Base-by-base conservation (phyloP, 176 grass and related monocot species). In the Rhynchospora tenuis region DNA sequence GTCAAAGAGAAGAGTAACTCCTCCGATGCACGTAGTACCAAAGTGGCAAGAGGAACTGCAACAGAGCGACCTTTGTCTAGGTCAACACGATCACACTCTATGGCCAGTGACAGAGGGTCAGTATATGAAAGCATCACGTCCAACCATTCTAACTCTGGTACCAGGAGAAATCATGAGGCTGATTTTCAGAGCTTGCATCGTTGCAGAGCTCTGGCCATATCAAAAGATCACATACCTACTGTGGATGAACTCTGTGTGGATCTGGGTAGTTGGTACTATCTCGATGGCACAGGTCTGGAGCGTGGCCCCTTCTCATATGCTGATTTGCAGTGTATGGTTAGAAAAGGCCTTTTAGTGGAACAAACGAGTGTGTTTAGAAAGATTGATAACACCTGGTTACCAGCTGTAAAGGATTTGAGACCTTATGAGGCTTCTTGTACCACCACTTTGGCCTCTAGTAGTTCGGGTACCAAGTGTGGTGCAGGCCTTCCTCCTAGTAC, bases 331-430 rank as follows among this genome's bases (percentile, higher is more conserved):
- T 88, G 82, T 64, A 91, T 99, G 86, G 91, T 90, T 60, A 89
- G 78, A 82, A 93, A 84, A 81, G 93, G 93, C 57, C 68, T 63
- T 88, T 91, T 99, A 31, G 61, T 93, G 64, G 96, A 95, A 76
- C 75, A 84, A 61, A 95, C 86, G 73, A 99, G 96, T 47, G 91
- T 95, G 26, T 99, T 99, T 44, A 86, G 96, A 66, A 99, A 99
- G 89, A 86, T 85, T 52, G 96, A 99, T 89, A 95, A 95, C 67
- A 93, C 84, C 82, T 99, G 96, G 96, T 80, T 99, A 83, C 96
- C 96, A 86, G 88, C 94, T 89, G 46, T 90, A 63, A 92, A 75
- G 65, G 88, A 92, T 84, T 74, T 85, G 22, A 95, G 88, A 84
- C 46, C 83, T 83, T 86, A 79, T 26, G 79, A 67, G 38, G 57